A percentile compares a stretch with the other conserved stretches of the same genome.
These are phyloP conservation scores for Cetraspora pellucida DNA, from an alignment of 192 early-diverging fungal species.

Conservation along the genomic window DNA sequence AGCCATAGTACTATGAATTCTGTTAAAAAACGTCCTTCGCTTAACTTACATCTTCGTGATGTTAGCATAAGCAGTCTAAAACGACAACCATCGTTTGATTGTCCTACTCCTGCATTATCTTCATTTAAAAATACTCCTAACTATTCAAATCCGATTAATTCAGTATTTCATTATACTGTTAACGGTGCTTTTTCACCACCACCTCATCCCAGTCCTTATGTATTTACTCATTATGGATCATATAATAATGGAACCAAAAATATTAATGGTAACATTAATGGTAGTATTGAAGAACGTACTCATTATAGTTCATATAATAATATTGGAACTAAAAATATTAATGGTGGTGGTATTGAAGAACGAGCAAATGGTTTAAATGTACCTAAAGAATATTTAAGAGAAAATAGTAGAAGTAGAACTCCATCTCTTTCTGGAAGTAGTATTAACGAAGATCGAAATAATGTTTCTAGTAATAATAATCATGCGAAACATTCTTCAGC, in stretches of 20 bases:
- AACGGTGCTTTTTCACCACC: not conserved
- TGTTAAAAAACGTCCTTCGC: constrained; percentile 11
- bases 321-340: not conserved
- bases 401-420: not conserved
- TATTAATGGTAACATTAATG: not conserved
- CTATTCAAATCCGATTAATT: constrained; percentile 6
- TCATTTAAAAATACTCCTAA: not conserved
- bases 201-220: constrained; percentile 9
- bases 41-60: not conserved
- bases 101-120: constrained; percentile 14
- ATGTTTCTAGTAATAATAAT: not conserved
- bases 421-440: constrained; percentile 28
- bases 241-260: constrained; percentile 10
- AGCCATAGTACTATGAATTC: not conserved
- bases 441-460: not conserved
- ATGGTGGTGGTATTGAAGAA: not conserved
- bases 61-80: constrained; percentile 16
- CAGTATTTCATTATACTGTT: constrained; percentile 14
- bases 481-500: constrained; percentile 11
- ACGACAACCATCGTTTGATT: constrained; percentile 30
- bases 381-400: not conserved
- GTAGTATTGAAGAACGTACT: not conserved
- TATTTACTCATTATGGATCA: not conserved
- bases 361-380: not conserved
- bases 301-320: no score